Percentiles rank a stretch among this genome's conserved stretches.
Evolutionary conservation across 2,329 filamentous ascomycete genomes (phyloP).

Genomic region (Hymenoscyphus albidus): DNA sequence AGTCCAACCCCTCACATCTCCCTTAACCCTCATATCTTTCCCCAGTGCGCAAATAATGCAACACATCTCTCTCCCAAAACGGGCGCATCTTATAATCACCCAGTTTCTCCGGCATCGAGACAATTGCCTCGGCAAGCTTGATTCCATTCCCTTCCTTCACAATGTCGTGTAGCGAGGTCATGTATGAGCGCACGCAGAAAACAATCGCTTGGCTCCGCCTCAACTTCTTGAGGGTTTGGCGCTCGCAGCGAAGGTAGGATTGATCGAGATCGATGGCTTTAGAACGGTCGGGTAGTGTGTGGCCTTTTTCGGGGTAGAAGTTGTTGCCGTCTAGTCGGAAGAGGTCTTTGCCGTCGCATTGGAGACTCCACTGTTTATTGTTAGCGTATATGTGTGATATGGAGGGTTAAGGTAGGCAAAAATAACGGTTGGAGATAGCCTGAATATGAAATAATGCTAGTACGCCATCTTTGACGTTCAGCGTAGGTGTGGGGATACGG

Average conservation of each 20-base stretch:
- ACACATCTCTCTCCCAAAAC: conserved; percentile 1
- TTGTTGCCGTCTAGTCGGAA: conserved; percentile 1
- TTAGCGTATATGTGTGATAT: background rate
- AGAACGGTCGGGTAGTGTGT: background rate
- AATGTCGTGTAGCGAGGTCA: background rate
- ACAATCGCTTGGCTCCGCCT: background rate
- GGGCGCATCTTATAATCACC: background rate
- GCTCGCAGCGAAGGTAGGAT: background rate
- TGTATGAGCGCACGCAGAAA: background rate
- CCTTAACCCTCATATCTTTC: background rate
- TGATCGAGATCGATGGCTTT: background rate
- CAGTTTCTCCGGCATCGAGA: background rate
- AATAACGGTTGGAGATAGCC: too few relatives aligned
- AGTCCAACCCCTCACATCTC: too few relatives aligned
- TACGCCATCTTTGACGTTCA: too few relatives aligned
- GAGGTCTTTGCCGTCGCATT: background rate
- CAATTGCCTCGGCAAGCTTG: background rate
- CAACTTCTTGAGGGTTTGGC: background rate
- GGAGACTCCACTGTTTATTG: background rate
- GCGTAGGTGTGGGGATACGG: too few relatives aligned
- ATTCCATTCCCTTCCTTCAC: conserved; percentile 2
- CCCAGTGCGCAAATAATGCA: background rate
- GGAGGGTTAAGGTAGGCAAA: background rate
- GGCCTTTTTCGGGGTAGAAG: background rate
- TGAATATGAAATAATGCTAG: too few relatives aligned